Conservation (phyloP, 2,329 filamentous ascomycete genomes). For the Cercospora berteroae region DNA sequence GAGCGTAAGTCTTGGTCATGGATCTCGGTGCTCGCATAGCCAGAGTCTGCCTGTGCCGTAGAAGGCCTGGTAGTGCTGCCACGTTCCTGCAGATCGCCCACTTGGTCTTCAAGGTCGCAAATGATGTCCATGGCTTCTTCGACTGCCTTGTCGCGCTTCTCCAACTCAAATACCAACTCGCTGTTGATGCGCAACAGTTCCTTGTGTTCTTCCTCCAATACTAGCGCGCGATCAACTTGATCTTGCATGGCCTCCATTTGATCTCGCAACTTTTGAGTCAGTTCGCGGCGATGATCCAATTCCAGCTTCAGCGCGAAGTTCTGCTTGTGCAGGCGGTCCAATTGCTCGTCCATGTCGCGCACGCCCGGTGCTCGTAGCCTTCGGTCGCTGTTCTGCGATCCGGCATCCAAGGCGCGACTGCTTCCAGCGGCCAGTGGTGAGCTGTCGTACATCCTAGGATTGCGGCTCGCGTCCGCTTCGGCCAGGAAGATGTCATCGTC, state of each 20-base stretch:
- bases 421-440: constrained; percentile 28
- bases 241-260: constrained; percentile 56
- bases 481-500: constrained; percentile 41
- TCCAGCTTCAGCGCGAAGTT: constrained; percentile 77
- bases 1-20: constrained; percentile 31
- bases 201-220: constrained; percentile 40
- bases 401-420: constrained; percentile 20
- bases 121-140: constrained; percentile 71
- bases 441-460: constrained; percentile 31
- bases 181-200: constrained; percentile 60
- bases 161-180: constrained; percentile 58
- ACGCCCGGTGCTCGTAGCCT: constrained; percentile 50
- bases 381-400: constrained; percentile 19
- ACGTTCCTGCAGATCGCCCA: constrained; percentile 30
- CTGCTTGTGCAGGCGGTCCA: constrained; percentile 69
- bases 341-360: constrained; percentile 67
- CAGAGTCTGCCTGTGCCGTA: constrained; percentile 38
- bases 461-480: constrained; percentile 31
- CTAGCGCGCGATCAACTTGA: constrained; percentile 45
- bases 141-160: constrained; percentile 67
- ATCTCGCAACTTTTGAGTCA: constrained; percentile 59
- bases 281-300: constrained; percentile 66
- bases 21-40: constrained; percentile 38
- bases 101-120: constrained; percentile 58
- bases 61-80: constrained; percentile 34